phyloP scores from a whole-genome alignment of 208 protist genomes.

The Leishmania guyanensis region DNA sequence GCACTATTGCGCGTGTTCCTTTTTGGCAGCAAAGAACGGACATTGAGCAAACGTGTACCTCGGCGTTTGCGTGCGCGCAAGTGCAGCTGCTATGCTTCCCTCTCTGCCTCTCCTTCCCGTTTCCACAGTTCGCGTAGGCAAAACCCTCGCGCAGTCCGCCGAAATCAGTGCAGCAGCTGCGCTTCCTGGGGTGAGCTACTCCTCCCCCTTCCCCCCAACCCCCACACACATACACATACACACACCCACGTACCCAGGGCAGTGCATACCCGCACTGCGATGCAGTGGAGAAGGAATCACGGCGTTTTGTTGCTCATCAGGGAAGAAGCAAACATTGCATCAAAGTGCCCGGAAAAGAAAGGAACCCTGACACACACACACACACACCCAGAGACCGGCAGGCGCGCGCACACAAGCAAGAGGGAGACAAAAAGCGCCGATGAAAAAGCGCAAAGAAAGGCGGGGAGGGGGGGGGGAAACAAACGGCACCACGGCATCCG shows the following conservation, averaged over 20 bases:
- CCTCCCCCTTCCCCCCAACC: not conserved
- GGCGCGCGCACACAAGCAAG: not conserved
- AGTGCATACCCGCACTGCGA: not conserved
- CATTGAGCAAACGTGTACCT: not conserved
- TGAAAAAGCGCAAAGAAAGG: not conserved
- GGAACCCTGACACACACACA: not conserved
- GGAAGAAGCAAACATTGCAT: not conserved
- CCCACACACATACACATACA: not conserved
- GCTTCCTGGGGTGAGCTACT: not conserved
- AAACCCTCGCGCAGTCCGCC: not conserved
- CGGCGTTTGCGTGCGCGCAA: not conserved
- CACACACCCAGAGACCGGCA: not conserved
- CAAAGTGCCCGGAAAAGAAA: not conserved
- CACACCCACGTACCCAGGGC: not conserved
- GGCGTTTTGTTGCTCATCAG: slow-evolving; percentile 11
- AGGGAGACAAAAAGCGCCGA: not conserved
- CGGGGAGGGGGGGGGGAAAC: not conserved
- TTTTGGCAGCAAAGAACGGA: not conserved
- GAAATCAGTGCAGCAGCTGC: not conserved
- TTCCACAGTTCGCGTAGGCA: not conserved
- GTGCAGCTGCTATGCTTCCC: not conserved
- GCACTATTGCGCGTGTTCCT: not conserved
- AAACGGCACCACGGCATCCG: not conserved
- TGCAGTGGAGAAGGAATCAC: not conserved
- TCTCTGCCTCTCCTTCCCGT: not conserved